phyloP scores from a whole-genome alignment of 164 flowering plant genomes.

The Sextonia rubra region DNA sequence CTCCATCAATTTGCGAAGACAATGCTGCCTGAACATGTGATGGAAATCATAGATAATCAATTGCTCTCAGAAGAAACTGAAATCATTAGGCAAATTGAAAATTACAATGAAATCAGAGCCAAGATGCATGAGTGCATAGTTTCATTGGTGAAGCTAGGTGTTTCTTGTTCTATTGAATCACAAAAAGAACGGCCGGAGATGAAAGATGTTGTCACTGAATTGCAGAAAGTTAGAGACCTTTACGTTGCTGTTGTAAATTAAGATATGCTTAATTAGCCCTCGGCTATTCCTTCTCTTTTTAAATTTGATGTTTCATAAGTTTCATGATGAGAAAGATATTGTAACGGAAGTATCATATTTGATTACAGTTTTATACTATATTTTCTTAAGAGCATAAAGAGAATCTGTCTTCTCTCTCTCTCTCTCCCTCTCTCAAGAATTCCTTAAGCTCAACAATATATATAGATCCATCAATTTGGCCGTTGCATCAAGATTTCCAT shows the following conservation, averaged over 20 bases:
- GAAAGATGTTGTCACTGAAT: not conserved
- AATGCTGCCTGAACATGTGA: slow-evolving; percentile 24
- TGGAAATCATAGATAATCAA: slow-evolving; percentile 24
- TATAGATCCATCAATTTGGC: too few relatives aligned
- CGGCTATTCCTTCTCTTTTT: too few relatives aligned
- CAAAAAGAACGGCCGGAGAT: slow-evolving; percentile 1
- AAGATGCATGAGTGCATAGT: not conserved
- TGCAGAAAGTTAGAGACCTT: not conserved
- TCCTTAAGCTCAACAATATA: too few relatives aligned
- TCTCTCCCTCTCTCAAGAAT: too few relatives aligned
- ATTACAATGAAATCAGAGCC: not conserved
- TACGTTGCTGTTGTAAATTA: not conserved
- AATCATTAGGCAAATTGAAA: not conserved
- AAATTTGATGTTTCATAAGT: too few relatives aligned
- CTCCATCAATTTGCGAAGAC: slow-evolving; percentile 13
- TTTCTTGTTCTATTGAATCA: not conserved
- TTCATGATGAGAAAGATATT: too few relatives aligned
- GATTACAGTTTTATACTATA: too few relatives aligned
- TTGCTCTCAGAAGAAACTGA: not conserved
- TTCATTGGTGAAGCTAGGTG: not conserved
- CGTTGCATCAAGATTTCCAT: too few relatives aligned
- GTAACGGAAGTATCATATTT: too few relatives aligned
- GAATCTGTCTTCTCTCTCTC: too few relatives aligned
- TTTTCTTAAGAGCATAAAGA: too few relatives aligned
- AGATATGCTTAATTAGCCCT: not conserved